Conservation (phyloP, 1,284 basidiomycete species). For the Leccinum angustisporum region DNA sequence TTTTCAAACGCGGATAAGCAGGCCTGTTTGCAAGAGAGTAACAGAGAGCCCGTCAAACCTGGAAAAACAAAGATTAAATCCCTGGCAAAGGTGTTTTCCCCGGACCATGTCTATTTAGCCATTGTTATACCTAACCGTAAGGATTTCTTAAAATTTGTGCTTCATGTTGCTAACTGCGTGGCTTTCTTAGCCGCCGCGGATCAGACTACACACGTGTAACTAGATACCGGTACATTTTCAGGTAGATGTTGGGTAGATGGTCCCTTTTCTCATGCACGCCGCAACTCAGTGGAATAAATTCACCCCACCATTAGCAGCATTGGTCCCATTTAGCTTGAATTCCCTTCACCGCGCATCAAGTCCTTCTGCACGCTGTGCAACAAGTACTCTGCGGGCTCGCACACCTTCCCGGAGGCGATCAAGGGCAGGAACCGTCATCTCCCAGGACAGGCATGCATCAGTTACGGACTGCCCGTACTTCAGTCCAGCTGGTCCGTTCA, state of each 20-base stretch:
- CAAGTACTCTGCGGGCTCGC: conserved; percentile 61
- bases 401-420: conserved; percentile 83
- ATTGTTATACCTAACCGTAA: no score
- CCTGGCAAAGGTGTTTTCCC: no score
- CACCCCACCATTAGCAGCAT: conserved; percentile 1
- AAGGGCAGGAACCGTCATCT: conserved; percentile 78
- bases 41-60: no score
- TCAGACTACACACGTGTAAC: no score
- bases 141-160: no score
- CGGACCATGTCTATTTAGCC: no score
- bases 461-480: conserved; percentile 90
- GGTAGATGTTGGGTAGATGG: not conserved
- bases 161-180: no score
- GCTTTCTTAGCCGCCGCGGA: no score
- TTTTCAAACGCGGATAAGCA: no score
- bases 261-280: not conserved
- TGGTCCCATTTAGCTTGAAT: conserved; percentile 14
- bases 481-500: conserved; percentile 72
- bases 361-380: conserved; percentile 37
- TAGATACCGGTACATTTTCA: not conserved
- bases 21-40: no score
- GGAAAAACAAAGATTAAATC: no score
- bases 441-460: conserved; percentile 90
- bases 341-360: conserved; percentile 3
- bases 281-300: conserved; percentile 6